Conservation (phyloP, 768 basidiomycete species). For the Psilocybe subaeruginosa region DNA sequence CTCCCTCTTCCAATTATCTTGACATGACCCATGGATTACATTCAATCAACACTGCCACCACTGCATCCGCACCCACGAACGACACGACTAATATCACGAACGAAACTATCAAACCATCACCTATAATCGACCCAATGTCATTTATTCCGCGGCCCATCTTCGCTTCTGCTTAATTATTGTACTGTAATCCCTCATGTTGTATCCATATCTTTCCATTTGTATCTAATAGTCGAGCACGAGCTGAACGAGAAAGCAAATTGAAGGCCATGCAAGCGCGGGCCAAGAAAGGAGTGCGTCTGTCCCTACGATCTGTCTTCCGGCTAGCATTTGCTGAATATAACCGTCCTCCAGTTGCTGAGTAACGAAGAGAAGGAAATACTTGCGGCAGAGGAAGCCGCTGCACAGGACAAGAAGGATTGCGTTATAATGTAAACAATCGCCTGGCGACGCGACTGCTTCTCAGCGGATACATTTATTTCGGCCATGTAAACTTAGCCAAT, state of each 20-base stretch:
- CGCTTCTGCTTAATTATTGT: conserved; percentile 55
- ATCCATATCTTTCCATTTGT: conserved; percentile 21
- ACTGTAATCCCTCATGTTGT: conserved; percentile 26
- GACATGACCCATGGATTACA: conserved; percentile 9
- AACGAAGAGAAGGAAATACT: conserved; percentile 67
- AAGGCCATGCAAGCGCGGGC: conserved; percentile 75
- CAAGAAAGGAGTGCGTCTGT: conserved; percentile 67
- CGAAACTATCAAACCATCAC: conserved; percentile 38
- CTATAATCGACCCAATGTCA: conserved; percentile 44
- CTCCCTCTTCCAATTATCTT: conserved; percentile 17
- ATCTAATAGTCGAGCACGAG: conserved; percentile 64
- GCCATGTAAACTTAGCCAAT: not conserved
- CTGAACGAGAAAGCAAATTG: conserved; percentile 70
- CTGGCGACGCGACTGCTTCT: not conserved
- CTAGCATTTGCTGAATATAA: not conserved
- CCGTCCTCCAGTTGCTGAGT: conserved; percentile 36
- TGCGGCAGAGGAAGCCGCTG: conserved; percentile 51
- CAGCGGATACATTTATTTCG: conserved; percentile 10
- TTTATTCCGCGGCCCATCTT: conserved; percentile 74
- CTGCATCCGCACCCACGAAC: not conserved
- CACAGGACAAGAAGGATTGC: conserved; percentile 50
- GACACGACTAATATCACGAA: conserved; percentile 2
- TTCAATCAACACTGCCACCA: conserved; percentile 18
- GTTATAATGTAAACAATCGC: conserved; percentile 53
- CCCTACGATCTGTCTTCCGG: not conserved